Base-by-base conservation (phyloP, 164 flowering plant species). In the Buxus sempervirens region DNA sequence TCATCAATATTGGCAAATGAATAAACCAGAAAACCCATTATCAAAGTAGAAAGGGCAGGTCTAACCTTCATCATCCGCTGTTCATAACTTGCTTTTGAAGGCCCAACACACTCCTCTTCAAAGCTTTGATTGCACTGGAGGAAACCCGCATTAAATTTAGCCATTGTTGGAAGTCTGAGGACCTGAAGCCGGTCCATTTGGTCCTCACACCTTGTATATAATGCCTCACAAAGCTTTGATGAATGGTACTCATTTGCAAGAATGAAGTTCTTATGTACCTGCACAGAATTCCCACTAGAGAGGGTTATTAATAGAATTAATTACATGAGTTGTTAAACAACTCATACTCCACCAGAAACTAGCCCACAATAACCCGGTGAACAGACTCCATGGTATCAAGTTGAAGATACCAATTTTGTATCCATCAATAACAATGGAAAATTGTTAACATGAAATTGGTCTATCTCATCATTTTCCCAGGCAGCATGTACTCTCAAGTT, bases 121-220 rank as follows among this genome's bases (percentile, higher is more conserved):
- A 96, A 96, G 77, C 96, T 96, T 79, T 81, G 87, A 82, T 96
- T 96, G 83, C 99, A 96, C 15, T 81, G 89, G 54, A 85, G 82
- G 76, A 91, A 87, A n/a, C 99, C 99, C 6, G 93, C 98, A 82
- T 87, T 88, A 67, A 96, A 96, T 78, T 96, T 96, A 60, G 99
- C 98, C 98, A 96, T 93, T 51, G 98, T 88, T 60, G 99, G 99
- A 75, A 96, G 98, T 70, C 85, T 84, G 55, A 96, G 89, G 64
- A 84, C 95, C 76, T 96, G 99, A 77, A 96, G 98, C 64, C 87
- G 91, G 73, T 96, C 99, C 99, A 96, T 96, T 77, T 80, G 82
- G 76, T 93, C 99, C 78, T 96, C 99, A 56, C 99, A 96, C 56
- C 63, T 76, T 0, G 85, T 85, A 70, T 89, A 96, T 9, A 96